Evolutionary conservation across 2,329 filamentous ascomycete species (phyloP), one percentile per base, ranked within the genome.

Genomic region (Delphinella strobiligena): DNA sequence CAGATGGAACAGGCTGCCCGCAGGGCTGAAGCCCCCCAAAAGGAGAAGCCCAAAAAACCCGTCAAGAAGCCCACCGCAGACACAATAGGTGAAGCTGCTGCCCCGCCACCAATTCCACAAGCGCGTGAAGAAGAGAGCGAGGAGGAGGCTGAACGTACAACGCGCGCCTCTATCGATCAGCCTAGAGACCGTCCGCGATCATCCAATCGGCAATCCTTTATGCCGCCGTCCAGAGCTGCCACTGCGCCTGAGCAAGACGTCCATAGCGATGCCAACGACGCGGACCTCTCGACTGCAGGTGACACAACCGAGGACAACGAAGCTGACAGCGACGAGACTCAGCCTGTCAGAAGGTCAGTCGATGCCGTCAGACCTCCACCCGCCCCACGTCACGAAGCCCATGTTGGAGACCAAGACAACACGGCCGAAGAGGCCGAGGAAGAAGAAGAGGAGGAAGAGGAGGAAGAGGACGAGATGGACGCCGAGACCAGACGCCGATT

Each of bases 1-100:
- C 91, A 98, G 61, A 68, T 85, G 56, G 91, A 96, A 55, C 85
- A 91, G 56, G 85, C 88, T 4, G 73, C 81, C 46, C 73, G 88
- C 38, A 82, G 89, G 61, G 82, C 83, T 5, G 85, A 91, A 29
- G 75, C 80, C 12, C 71, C 71, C 15, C 70, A 79, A 41, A 93
- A 93, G 59, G 86, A 93, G 52, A 94, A 93, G 61, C 79, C 84
- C 9, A 93, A 88, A 64, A 78, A 80, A 38, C 76, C 78, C 19
- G 67, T 72, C 1, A 80, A 76, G 54, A 89, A 91, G 67, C 61
- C 66, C 18, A 62, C 66, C 14, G 45, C 53, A 19, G 56, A 42
- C 7, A 38, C 40, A n/a, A 8, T 33, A 8, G 19, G 17, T 34
- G 40, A 31, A 22, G 37, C 54, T 17, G 57, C 61, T 4, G 55